A percentile compares a stretch with the other conserved stretches of the same genome.
These are phyloP conservation scores for Fusarium camptoceras DNA, from an alignment of 2,329 filamentous ascomycete genomes.

Conservation along the genomic window DNA sequence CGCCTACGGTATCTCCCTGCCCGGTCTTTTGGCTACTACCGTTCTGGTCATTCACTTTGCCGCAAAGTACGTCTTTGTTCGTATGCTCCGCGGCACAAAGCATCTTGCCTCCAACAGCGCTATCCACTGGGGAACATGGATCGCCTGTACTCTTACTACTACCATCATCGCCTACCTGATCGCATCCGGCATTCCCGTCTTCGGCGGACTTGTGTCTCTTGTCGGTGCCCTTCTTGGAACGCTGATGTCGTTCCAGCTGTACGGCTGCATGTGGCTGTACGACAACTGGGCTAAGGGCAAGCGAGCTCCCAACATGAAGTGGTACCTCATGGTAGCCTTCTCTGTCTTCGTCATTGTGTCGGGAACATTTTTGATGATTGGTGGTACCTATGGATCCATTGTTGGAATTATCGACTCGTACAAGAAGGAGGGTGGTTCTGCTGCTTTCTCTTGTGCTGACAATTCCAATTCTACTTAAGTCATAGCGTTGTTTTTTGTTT, in stretches of 20 bases:
- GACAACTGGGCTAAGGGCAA: constrained; percentile 44
- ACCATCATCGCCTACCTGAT: constrained; percentile 48
- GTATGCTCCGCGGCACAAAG: constrained; percentile 46
- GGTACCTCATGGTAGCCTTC: constrained; percentile 37
- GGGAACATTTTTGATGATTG: constrained; percentile 56
- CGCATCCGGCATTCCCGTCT: constrained; percentile 42
- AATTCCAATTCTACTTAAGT: constrained; percentile 52
- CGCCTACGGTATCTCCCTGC: constrained; percentile 54
- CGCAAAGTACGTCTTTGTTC: constrained; percentile 36
- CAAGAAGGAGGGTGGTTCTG: constrained; percentile 50
- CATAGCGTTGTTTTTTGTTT: constrained; percentile 5
- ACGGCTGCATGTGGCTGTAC: constrained; percentile 48
- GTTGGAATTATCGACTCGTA: constrained; percentile 52
- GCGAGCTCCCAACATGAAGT: constrained; percentile 12
- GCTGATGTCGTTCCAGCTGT: constrained; percentile 48
- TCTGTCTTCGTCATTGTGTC: constrained; percentile 29
- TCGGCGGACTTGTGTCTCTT: constrained; percentile 46
- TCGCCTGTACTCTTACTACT: constrained; percentile 46
- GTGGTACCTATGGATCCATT: constrained; percentile 59
- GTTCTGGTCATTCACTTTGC: constrained; percentile 46
- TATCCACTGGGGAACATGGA: constrained; percentile 49
- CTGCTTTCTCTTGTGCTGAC: constrained; percentile 57
- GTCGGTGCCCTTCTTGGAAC: constrained; percentile 48
- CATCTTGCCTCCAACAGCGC: constrained; percentile 47
- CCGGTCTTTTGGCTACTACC: constrained; percentile 47